Conservation (phyloP, 2,329 filamentous ascomycete genomes). For the Rhynchosporium secalis region DNA sequence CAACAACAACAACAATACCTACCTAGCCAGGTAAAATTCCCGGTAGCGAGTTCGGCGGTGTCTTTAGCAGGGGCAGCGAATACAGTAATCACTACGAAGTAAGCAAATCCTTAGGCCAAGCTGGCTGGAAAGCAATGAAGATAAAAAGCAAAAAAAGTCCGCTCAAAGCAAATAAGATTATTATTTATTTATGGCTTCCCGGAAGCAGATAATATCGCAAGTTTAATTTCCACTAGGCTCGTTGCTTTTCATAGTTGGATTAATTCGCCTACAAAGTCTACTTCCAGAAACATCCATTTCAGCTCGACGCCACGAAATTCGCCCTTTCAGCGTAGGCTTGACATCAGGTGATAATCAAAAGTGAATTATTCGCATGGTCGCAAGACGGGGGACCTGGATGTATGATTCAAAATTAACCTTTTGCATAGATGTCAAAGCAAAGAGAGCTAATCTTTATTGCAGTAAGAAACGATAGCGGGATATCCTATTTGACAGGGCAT, state of each 20-base stretch:
- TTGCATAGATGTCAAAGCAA: too few species aligned
- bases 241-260: too few species aligned
- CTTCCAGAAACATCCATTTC: background rate
- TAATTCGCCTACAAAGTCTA: background rate
- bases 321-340: background rate
- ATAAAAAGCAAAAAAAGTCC: background rate
- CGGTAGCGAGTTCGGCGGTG: background rate
- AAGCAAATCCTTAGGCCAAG: background rate
- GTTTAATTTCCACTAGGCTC: too few species aligned
- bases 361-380: too few species aligned
- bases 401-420: too few species aligned
- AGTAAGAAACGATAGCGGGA: background rate
- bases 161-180: background rate
- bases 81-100: background rate
- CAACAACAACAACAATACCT: background rate
- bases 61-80: slow-evolving; percentile 2
- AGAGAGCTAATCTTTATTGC: background rate
- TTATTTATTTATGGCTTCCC: background rate
- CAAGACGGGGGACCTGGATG: too few species aligned
- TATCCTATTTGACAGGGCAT: background rate
- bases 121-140: background rate
- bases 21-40: background rate
- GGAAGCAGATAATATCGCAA: too few species aligned
- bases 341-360: background rate
- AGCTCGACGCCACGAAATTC: slow-evolving; percentile 8